Evolutionary conservation across 2,329 filamentous ascomycete species (phyloP).

Genomic region (Hypoxylon sp.): DNA sequence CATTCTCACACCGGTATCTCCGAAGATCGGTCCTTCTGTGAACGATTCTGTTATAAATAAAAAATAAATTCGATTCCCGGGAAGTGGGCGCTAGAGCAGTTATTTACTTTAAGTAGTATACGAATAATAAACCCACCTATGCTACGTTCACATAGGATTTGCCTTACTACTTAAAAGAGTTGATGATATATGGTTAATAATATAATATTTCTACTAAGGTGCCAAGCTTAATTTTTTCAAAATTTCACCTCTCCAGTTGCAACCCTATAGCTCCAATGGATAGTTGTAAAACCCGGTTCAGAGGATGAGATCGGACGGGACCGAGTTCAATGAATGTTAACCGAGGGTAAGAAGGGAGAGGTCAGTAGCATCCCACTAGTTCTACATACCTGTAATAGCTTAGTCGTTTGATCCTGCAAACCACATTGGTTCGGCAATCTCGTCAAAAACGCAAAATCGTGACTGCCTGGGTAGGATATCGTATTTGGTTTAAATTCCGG

Average conservation of each 20-base stretch:
- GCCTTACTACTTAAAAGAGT: background rate
- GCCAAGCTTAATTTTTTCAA: background rate
- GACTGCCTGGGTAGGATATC: conserved; percentile 6
- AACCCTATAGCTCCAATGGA: background rate
- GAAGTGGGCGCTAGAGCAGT: background rate
- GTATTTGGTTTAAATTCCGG: conserved; percentile 17
- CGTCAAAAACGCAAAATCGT: conserved; percentile 31
- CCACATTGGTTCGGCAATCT: conserved; percentile 38
- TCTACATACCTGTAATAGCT: conserved; percentile 7
- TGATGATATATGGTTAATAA: background rate
- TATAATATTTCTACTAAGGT: background rate
- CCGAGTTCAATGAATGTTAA: conserved; percentile 26
- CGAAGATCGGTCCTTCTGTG: conserved; percentile 3
- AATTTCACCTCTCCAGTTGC: conserved; percentile 7
- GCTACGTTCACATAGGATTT: background rate
- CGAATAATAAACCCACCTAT: conserved; percentile 6
- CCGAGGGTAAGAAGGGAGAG: conserved; percentile 4
- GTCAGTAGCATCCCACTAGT: conserved; percentile 13
- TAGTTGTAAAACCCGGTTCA: conserved; percentile 14
- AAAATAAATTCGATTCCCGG: background rate
- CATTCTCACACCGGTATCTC: conserved; percentile 17
- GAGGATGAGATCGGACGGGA: conserved; percentile 18
- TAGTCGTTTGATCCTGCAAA: conserved; percentile 25
- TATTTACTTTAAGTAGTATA: conserved; percentile 13
- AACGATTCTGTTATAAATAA: conserved; percentile 5